These are phyloP conservation scores for Ramularia collo-cygni DNA, from an alignment of 2,329 filamentous ascomycete genomes.

Conservation along the genomic window DNA sequence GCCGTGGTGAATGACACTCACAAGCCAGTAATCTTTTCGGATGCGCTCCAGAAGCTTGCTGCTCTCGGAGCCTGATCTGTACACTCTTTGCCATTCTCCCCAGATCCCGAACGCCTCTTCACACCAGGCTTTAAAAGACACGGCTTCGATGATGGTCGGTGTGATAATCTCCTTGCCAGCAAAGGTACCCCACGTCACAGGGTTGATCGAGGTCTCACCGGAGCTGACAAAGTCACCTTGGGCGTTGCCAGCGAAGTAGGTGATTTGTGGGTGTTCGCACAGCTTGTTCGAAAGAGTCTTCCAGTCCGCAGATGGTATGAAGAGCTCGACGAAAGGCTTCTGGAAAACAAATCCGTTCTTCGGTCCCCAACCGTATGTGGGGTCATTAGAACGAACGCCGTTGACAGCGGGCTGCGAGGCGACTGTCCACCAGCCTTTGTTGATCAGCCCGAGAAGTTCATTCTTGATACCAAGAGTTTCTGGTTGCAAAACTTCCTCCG, in stretches of 20 bases:
- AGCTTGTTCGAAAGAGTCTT: conserved; percentile 58
- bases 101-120: conserved; percentile 97
- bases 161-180: conserved; percentile 92
- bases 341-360: conserved; percentile 92
- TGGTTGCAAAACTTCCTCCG: conserved; percentile 75
- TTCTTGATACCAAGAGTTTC: conserved; percentile 77
- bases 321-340: conserved; percentile 96
- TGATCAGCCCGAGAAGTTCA: conserved; percentile 70
- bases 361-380: conserved; percentile 89
- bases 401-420: conserved; percentile 94
- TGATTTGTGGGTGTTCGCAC: conserved; percentile 60
- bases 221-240: conserved; percentile 70
- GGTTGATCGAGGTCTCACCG: conserved; percentile 65
- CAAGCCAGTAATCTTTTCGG: conserved; percentile 71
- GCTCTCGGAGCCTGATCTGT: conserved; percentile 65
- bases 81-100: conserved; percentile 87
- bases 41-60: conserved; percentile 63
- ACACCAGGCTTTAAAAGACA: conserved; percentile 87
- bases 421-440: conserved; percentile 88
- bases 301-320: conserved; percentile 72
- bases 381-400: conserved; percentile 67
- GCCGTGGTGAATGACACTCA: conserved; percentile 82
- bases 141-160: conserved; percentile 92
- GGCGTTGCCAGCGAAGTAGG: conserved; percentile 81
- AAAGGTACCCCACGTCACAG: conserved; percentile 95